A percentile compares a stretch with the other conserved stretches of the same genome.
Conservation (phyloP, 2,329 filamentous ascomycete genomes). For the Cladosporium sp. region DNA sequence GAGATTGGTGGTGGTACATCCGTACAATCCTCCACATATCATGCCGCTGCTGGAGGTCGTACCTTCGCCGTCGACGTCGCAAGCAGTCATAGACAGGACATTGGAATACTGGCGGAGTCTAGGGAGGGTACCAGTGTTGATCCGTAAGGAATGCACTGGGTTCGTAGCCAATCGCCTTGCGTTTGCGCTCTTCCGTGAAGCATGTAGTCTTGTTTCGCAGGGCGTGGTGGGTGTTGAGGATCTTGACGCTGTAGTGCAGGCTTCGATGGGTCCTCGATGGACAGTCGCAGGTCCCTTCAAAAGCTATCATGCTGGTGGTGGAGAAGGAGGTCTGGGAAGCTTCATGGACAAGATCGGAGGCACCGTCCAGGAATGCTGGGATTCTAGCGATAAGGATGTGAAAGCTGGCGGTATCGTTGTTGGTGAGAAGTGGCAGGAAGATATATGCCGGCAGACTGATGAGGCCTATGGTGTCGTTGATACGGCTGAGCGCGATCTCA, state of each 20-base stretch:
- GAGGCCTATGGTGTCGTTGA: slow-evolving; percentile 50
- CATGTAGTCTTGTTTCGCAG: slow-evolving; percentile 54
- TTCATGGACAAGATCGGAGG: slow-evolving; percentile 59
- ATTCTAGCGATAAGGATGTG: slow-evolving; percentile 44
- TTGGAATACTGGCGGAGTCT: slow-evolving; percentile 48
- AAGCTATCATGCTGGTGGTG: slow-evolving; percentile 60
- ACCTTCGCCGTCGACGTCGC: slow-evolving; percentile 46
- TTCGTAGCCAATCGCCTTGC: slow-evolving; percentile 61
- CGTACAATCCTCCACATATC: slow-evolving; percentile 63
- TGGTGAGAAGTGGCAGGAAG: slow-evolving; percentile 48
- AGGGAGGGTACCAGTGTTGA: slow-evolving; percentile 49
- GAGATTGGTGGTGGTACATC: slow-evolving; percentile 59
- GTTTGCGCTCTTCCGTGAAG: slow-evolving; percentile 58
- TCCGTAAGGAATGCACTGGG: slow-evolving; percentile 54
- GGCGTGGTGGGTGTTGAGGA: slow-evolving; percentile 56
- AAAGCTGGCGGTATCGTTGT: slow-evolving; percentile 37
- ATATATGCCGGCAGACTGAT: slow-evolving; percentile 47
- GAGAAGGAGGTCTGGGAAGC: slow-evolving; percentile 51
- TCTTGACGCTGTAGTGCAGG: slow-evolving; percentile 54
- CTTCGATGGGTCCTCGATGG: slow-evolving; percentile 57
- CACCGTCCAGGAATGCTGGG: slow-evolving; percentile 58
- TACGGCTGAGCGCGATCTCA: slow-evolving; percentile 42
- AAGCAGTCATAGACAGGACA: slow-evolving; percentile 42
- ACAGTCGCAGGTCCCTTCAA: slow-evolving; percentile 58
- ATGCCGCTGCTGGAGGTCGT: slow-evolving; percentile 63